These are phyloP conservation scores for Magnolia officinalis DNA, from an alignment of 164 flowering plant species.

Conservation along the genomic window DNA sequence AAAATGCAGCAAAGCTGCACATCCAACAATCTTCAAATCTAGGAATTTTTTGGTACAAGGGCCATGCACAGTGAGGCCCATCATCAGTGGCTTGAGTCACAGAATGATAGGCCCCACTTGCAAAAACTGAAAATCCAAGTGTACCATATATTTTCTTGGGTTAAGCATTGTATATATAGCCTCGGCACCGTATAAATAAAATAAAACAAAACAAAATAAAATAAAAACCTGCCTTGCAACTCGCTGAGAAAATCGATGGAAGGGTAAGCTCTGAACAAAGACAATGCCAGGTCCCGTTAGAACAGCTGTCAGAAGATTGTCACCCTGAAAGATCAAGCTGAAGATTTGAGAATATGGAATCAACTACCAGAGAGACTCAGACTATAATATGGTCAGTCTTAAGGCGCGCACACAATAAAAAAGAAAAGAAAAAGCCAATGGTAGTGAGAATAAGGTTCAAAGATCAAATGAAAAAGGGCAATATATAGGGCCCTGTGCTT, in stretches of 20 bases:
- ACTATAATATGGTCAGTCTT: neutral
- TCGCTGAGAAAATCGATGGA: slow-evolving; percentile 73
- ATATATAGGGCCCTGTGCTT: neutral
- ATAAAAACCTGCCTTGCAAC: slow-evolving; percentile 54
- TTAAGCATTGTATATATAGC: neutral
- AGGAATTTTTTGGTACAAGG: no score
- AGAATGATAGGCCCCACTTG: no score
- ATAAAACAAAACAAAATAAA: neutral
- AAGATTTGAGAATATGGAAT: neutral
- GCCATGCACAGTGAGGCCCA: no score
- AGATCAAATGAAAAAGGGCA: no score
- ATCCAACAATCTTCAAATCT: no score
- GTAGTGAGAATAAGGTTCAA: neutral
- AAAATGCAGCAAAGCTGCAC: no score
- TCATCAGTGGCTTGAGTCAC: neutral
- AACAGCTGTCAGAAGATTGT: slow-evolving; percentile 59
- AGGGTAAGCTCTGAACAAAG: slow-evolving; percentile 86
- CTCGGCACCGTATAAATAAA: neutral
- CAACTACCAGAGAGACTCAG: neutral
- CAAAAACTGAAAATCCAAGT: no score
- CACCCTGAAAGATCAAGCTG: slow-evolving; percentile 44
- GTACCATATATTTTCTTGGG: no score
- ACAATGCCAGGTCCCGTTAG: slow-evolving; percentile 91
- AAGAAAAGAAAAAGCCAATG: neutral
- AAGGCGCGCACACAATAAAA: neutral